Base-by-base conservation (phyloP, 2,329 filamentous ascomycete genomes). In the Didymella arachidicola region DNA sequence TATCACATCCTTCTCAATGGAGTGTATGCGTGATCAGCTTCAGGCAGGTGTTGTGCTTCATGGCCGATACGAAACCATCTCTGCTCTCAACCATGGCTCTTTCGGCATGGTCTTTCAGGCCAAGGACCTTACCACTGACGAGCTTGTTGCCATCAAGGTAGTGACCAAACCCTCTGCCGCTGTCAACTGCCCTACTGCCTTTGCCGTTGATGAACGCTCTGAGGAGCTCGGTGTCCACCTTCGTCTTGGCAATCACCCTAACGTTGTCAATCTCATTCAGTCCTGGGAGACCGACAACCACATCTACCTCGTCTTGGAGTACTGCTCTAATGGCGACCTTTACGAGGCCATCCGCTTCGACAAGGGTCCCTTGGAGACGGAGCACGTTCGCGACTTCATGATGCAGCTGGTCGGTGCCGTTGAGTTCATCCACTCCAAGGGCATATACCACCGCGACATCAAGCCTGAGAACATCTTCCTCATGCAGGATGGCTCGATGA, bases 381-480 rank as follows among this genome's bases (percentile, higher is more conserved):
- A 97, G 75, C 93, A 99, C 77, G 95, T 99, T 60, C 92, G 95
- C 65, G 91, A 92, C 65, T 97, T 98, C 82, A 98, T 99, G 95
- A 83, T 97, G 59, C 88, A 99, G 80, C 87, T 99, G 32, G 86
- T 99, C 52, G 89, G 91, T 74, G 92, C 94, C 49, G 90, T 99
- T 48, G 88, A 91, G 62, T 93, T 92, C 79, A 92, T 97, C 79
- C 95, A 99, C 78, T 85, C 86, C 63, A 93, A 93, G 77, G 93
- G 92, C 65, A 87, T 98, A 74, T 97, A 93, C 77, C 95, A 99
- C 76, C 91, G 95, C 61, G 95, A 99, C 78, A 97, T 99, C 86
- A 99, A 99, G 82, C 95, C 95, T 0, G 95, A 99, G 84, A 99
- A 99, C 83, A 97, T 99, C 78, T 98, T 99, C 78, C 84, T 99